Evolutionary conservation across 768 basidiomycete genomes (phyloP), one percentile per base, ranked within the genome.

Genomic region (Hygrophoropsis aurantiaca): DNA sequence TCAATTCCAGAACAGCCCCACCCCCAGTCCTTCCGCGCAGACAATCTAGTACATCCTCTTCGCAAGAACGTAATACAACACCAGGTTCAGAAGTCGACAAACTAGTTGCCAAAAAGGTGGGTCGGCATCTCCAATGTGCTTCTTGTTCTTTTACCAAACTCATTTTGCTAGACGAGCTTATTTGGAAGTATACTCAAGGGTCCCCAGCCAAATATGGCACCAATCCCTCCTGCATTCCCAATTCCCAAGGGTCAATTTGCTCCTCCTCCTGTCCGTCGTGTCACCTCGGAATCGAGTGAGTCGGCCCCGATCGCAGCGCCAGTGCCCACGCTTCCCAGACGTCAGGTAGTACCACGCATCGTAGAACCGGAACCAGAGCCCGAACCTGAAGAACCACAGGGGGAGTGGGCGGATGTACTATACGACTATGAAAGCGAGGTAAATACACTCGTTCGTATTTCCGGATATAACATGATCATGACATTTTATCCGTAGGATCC

Each of bases 371-470:
- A 67, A 48, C 64, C 66, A 18, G 62, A 62, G 44, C 62, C 57
- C 9, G 70, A 70, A 52, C 59, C 60, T 2, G 71, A 72, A 37
- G 72, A 67, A 41, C 57, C 56, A 8, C 56, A 66, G 27, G 87
- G 85, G 4, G 84, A 87, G 51, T 91, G 89, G 89, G 87, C 80
- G 13, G 82, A 90, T 56, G 89, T 73, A 4, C 55, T 88, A 63
- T 91, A 90, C 58, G 87, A 87, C 50, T 91, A 87, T 68, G 68
- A 68, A 35, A 82, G 87, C 42, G 69, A 71, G 56, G 88, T 89
- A 54, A 34, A 57, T 54, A 44, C 30, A 13, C 26, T n/a, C 3
- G 7, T 30, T 30, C 13, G 1, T 27, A 18, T 13, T 13, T 7
- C 20, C 33, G 16, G 11, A 24, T n/a, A 24, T 10, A 19, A 50